phyloP scores from a whole-genome alignment of 2,329 filamentous ascomycete species.

The Colletotrichum melonis region DNA sequence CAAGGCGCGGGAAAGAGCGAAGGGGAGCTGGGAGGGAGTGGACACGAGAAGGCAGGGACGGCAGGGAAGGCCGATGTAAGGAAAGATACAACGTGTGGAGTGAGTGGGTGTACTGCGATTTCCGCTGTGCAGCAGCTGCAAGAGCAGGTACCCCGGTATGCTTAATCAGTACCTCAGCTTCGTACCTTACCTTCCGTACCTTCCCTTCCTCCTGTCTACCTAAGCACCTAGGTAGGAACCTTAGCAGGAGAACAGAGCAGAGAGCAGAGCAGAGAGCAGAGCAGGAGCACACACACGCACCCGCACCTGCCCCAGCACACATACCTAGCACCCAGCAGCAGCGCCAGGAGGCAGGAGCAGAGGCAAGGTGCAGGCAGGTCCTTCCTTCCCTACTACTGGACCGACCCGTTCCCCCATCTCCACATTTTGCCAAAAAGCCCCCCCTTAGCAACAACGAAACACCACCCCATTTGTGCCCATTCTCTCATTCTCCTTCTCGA shows the following conservation, averaged over 20 bases:
- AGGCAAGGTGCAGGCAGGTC: neutral
- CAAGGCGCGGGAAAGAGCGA: neutral
- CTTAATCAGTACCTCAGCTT: slow-evolving; percentile 1
- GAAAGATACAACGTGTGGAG: neutral
- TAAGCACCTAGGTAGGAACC: neutral
- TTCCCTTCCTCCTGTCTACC: neutral
- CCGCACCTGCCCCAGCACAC: neutral
- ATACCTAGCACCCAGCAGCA: neutral
- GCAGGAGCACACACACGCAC: neutral
- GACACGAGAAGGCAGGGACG: neutral
- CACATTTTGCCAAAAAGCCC: slow-evolving; percentile 35
- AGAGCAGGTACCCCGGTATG: slow-evolving; percentile 7
- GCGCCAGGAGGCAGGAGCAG: neutral
- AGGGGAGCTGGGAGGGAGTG: neutral
- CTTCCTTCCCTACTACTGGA: slow-evolving; percentile 18
- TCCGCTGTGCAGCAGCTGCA: slow-evolving; percentile 14
- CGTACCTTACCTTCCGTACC: neutral
- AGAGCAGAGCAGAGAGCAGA: neutral
- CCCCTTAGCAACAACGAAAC: slow-evolving; percentile 36
- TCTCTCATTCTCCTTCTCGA: slow-evolving; percentile 35
- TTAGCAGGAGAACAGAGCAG: neutral
- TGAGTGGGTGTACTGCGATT: slow-evolving; percentile 12
- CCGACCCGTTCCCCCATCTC: slow-evolving; percentile 35
- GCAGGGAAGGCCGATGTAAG: neutral
- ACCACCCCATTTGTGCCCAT: slow-evolving; percentile 26